Percentiles rank a stretch among this genome's conserved stretches.
Conservation (phyloP, 2,329 filamentous ascomycete genomes). For the Claviceps capensis region DNA sequence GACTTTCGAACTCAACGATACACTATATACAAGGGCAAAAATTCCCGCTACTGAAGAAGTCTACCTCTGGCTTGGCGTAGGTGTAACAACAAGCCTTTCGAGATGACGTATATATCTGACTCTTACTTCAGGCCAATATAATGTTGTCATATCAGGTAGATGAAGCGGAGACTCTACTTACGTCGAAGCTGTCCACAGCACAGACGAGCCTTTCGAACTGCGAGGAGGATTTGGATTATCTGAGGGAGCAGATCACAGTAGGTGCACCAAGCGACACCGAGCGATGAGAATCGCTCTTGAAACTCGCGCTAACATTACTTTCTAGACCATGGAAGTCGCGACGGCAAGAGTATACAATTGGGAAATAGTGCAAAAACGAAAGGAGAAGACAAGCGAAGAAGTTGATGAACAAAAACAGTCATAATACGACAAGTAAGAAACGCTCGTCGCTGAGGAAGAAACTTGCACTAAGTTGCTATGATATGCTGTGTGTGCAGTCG, state of each 20-base stretch:
- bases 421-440: conserved; percentile 18
- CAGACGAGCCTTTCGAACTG: conserved; percentile 73
- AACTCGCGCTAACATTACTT: conserved; percentile 6
- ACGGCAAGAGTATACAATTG: conserved; percentile 98
- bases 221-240: conserved; percentile 90
- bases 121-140: conserved; percentile 60
- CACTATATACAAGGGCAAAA: conserved; percentile 76
- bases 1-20: conserved; percentile 94
- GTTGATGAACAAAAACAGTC: conserved; percentile 23
- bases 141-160: conserved; percentile 91
- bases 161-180: conserved; percentile 70
- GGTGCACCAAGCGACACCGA: conserved; percentile 17
- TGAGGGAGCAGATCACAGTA: conserved; percentile 93
- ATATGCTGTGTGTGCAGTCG: background rate
- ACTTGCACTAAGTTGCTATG: background rate
- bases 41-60: conserved; percentile 80
- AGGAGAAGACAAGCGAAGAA: conserved; percentile 63
- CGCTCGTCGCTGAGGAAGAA: background rate
- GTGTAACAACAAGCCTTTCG: background rate
- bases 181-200: conserved; percentile 64
- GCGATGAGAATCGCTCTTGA: background rate
- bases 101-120: background rate
- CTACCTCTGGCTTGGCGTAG: conserved; percentile 87
- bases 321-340: conserved; percentile 89
- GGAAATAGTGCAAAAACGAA: conserved; percentile 91